Evolutionary conservation across 2,329 filamentous ascomycete species (phyloP), one percentile per base, ranked within the genome.

Genomic region (Penicillium sp.): DNA sequence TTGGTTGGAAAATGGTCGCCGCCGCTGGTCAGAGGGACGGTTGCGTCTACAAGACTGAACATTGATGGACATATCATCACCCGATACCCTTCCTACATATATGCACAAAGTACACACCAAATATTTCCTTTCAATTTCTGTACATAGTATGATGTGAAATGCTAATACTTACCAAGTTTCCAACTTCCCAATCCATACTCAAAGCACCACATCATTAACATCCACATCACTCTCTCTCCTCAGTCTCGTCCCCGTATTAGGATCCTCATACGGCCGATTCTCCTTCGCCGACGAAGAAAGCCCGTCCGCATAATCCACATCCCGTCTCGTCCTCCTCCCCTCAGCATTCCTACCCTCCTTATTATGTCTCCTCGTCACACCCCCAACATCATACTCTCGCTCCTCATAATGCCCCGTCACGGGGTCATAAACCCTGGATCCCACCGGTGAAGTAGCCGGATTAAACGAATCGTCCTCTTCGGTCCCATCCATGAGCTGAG

Each of bases 11-110:
- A 56, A 56, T 30, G 47, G 57, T 1, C 57, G 58, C 10, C 49
- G 42, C 19, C 58, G 64, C n/a, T 66, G 62, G 59, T 56, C 47
- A 2, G 57, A 66, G 41, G 66, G 70, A 10, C 61, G 65, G 25
- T 63, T 73, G 18, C 59, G 57, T 27, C 50, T 66, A 36, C 37
- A 43, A 14, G 50, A 50, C 30, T 41, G 19, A 11, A 25, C 4
- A 25, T 29, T n/a, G 9, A 25, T 38, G 8, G 10, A 13, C 8
- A 50, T 18, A 25, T 9, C 11, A 25, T 18, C 22, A 18, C 7
- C 11, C 16, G 12, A n/a, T 28, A 30, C 28, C 7, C 16, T 22
- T 22, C 16, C 4, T 35, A 16, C 3, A 38, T 30, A 37, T 12
- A 22, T 22, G 10, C 25, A 22, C 29, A 8, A 44, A 44, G 16